Percentiles rank a stretch among this genome's conserved stretches.
phyloP scores from a whole-genome alignment of 495 filamentous ascomycete species.

The Penicillium macrosclerotiorum region DNA sequence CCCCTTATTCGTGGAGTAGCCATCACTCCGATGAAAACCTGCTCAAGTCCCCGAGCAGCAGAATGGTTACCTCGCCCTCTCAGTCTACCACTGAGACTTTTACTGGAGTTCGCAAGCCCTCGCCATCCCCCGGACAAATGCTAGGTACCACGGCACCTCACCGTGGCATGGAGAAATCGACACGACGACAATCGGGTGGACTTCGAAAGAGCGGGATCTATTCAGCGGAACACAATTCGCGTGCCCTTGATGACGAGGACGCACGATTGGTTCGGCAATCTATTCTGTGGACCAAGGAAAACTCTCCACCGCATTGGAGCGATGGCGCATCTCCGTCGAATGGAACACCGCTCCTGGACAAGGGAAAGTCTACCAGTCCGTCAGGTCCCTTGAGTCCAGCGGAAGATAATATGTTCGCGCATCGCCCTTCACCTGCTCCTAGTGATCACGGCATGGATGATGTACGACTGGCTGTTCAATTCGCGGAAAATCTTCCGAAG shows the following conservation, averaged over 20 bases:
- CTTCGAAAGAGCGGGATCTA: slow-evolving; percentile 49
- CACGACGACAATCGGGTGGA: slow-evolving; percentile 31
- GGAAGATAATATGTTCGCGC: slow-evolving; percentile 18
- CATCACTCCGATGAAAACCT: slow-evolving; percentile 63
- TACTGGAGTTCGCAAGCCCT: slow-evolving; percentile 14
- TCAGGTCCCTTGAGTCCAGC: slow-evolving; percentile 10
- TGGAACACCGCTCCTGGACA: slow-evolving; percentile 50
- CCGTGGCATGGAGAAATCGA: slow-evolving; percentile 35
- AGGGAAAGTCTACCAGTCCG: slow-evolving; percentile 17
- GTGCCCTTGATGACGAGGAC: slow-evolving; percentile 62
- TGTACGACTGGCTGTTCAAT: slow-evolving; percentile 53
- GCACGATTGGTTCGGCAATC: slow-evolving; percentile 64
- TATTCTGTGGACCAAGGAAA: slow-evolving; percentile 40
- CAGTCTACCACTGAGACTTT: slow-evolving; percentile 10
- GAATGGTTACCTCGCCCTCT: slow-evolving; percentile 1
- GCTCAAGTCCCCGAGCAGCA: slow-evolving; percentile 34
- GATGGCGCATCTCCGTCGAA: slow-evolving; percentile 30
- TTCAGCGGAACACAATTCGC: slow-evolving; percentile 44
- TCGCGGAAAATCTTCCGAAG: slow-evolving; percentile 41
- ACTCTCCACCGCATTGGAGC: slow-evolving; percentile 29
- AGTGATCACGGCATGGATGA: slow-evolving; percentile 47
- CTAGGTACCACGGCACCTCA: slow-evolving; percentile 34
- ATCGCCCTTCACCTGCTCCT: slow-evolving; percentile 24
- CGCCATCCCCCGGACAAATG: slow-evolving; percentile 24
- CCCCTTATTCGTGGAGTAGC: slow-evolving; percentile 68